These are phyloP conservation scores for Phyllosticta paracitricarpa DNA, from an alignment of 2,329 filamentous ascomycete genomes.

Conservation along the genomic window DNA sequence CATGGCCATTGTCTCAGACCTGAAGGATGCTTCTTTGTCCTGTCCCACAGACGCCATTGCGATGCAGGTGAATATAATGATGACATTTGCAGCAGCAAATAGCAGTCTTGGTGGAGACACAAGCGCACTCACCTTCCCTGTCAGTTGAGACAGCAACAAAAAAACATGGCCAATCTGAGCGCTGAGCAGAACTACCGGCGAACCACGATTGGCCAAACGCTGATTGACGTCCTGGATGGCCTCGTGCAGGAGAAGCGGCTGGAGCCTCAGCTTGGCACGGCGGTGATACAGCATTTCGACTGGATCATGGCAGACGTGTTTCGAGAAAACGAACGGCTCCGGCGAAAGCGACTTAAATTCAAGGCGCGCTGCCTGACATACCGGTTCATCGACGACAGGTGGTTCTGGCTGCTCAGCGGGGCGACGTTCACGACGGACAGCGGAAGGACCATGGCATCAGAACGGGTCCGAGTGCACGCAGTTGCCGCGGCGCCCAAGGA, in stretches of 20 bases:
- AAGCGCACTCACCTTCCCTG: neutral
- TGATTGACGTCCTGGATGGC: slow-evolving; percentile 5
- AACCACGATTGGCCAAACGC: slow-evolving; percentile 4
- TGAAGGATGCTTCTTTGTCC: neutral
- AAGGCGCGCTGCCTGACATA: slow-evolving; percentile 7
- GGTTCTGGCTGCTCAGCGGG: slow-evolving; percentile 1
- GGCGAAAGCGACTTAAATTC: slow-evolving; percentile 2
- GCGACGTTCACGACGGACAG: slow-evolving; percentile 2
- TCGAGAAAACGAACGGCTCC: neutral
- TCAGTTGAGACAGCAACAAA: neutral
- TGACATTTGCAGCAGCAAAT: neutral
- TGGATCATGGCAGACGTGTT: neutral
- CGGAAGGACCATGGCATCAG: slow-evolving; percentile 1
- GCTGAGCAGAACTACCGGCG: slow-evolving; percentile 4
- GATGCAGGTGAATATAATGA: neutral
- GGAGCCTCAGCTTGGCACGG: slow-evolving; percentile 2
- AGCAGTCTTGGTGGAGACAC: neutral
- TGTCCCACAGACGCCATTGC: neutral
- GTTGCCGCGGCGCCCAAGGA: neutral
- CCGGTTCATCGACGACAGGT: slow-evolving; percentile 3
- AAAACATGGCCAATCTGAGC: slow-evolving; percentile 1
- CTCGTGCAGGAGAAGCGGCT: neutral
- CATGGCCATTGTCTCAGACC: neutral
- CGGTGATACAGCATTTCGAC: slow-evolving; percentile 3
- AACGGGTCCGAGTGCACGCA: neutral